Percentiles rank a stretch among this genome's conserved stretches.
phyloP scores from a whole-genome alignment of 1,139 yeast species.

The Taphrina communis region DNA sequence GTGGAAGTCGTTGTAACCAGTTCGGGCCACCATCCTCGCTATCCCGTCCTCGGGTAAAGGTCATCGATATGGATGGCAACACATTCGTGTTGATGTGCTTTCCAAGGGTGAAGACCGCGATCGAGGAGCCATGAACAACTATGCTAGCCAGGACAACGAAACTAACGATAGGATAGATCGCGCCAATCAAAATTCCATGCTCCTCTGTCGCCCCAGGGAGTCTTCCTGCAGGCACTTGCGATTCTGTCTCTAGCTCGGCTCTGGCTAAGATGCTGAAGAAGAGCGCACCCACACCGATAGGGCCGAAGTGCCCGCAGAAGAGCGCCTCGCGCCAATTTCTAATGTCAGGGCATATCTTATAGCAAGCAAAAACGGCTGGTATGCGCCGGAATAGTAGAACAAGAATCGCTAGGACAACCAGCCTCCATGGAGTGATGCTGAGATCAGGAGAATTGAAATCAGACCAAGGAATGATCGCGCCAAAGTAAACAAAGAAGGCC shows the following conservation, averaged over 20 bases:
- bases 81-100: slow-evolving; percentile 82
- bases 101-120: slow-evolving; percentile 89
- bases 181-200: slow-evolving; percentile 70
- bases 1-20: slow-evolving; percentile 89
- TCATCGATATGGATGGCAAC: slow-evolving; percentile 73
- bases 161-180: slow-evolving; percentile 89
- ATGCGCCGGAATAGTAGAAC: slow-evolving; percentile 81
- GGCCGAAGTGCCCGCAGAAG: slow-evolving; percentile 97
- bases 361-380: slow-evolving; percentile 81
- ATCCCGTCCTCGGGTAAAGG: slow-evolving; percentile 74
- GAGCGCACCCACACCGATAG: slow-evolving; percentile 96
- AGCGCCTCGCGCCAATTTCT: slow-evolving; percentile 94
- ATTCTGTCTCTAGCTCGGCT: slow-evolving; percentile 69
- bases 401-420: slow-evolving; percentile 79
- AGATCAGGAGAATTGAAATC: slow-evolving; percentile 69
- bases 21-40: slow-evolving; percentile 61
- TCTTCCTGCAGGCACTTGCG: slow-evolving; percentile 32
- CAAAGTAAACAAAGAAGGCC: slow-evolving; percentile 90
- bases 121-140: slow-evolving; percentile 94
- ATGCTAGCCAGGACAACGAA: slow-evolving; percentile 86
- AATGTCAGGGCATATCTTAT: slow-evolving; percentile 87
- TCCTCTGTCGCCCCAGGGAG: slow-evolving; percentile 57
- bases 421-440: slow-evolving; percentile 84
- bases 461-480: slow-evolving; percentile 93
- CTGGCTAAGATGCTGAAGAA: slow-evolving; percentile 87